Conservation (phyloP, 768 basidiomycete genomes). For the Russula sp. region DNA sequence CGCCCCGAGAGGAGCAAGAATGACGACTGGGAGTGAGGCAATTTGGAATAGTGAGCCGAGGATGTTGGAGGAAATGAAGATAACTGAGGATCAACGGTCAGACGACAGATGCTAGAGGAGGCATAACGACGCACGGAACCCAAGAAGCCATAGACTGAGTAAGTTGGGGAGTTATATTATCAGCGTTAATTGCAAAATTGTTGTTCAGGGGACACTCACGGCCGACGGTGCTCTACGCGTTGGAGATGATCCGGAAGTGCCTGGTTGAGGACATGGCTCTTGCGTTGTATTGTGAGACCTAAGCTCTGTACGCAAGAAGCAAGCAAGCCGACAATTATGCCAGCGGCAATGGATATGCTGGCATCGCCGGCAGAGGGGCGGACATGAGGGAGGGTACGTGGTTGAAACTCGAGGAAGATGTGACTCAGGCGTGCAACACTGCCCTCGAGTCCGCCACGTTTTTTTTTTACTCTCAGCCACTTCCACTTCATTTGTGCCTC, state of each 20-base stretch:
- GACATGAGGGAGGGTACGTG: constrained; percentile 28
- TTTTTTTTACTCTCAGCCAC: not conserved
- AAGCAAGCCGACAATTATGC: constrained; percentile 61
- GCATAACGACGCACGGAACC: constrained; percentile 52
- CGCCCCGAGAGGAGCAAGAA: constrained; percentile 90
- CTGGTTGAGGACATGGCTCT: constrained; percentile 87
- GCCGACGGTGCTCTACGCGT: constrained; percentile 71
- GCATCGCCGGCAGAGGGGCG: constrained; percentile 30
- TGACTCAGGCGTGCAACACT: not conserved
- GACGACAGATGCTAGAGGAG: constrained; percentile 8
- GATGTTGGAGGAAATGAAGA: constrained; percentile 87
- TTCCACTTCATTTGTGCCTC: not conserved
- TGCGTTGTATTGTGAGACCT: constrained; percentile 89
- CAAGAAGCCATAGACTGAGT: constrained; percentile 79
- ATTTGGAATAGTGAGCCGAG: constrained; percentile 89
- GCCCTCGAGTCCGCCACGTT: not conserved
- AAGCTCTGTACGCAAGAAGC: constrained; percentile 88
- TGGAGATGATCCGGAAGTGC: constrained; percentile 59
- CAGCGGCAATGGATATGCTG: constrained; percentile 43
- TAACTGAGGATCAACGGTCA: constrained; percentile 37
- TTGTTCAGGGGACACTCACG: constrained; percentile 48
- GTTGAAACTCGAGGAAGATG: not conserved
- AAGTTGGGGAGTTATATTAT: constrained; percentile 2
- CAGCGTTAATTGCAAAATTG: not conserved
- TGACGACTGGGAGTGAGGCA: constrained; percentile 89